phyloP scores from a whole-genome alignment of 441 rosid genomes.

The Corymbia calophylla region DNA sequence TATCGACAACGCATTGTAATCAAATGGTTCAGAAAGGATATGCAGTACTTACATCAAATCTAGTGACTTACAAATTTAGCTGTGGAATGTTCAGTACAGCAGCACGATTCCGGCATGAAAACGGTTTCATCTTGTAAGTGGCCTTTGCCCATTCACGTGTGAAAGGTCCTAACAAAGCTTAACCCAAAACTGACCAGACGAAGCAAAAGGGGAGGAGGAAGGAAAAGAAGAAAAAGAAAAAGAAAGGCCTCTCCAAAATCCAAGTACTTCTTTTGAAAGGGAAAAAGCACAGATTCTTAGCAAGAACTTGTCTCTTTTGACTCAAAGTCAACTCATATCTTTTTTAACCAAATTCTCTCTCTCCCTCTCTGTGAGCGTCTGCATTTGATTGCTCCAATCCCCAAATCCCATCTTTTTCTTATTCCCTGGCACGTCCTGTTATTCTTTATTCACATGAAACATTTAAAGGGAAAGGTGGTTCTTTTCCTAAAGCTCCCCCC shows the following conservation, averaged over 20 bases:
- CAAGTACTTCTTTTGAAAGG: neutral
- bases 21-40: neutral
- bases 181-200: neutral
- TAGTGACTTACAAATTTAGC: neutral
- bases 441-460: neutral
- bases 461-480: neutral
- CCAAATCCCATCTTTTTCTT: neutral
- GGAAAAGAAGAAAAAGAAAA: neutral
- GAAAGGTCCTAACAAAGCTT: neutral
- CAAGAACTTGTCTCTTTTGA: conserved; percentile 39
- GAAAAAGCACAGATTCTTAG: conserved; percentile 17
- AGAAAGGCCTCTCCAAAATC: conserved; percentile 23
- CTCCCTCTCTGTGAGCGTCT: neutral
- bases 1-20: neutral
- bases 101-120: neutral
- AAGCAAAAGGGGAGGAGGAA: neutral
- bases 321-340: conserved; percentile 26
- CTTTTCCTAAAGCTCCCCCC: conserved; percentile 40
- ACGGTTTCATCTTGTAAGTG: neutral
- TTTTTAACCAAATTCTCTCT: neutral
- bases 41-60: neutral
- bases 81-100: neutral
- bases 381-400: neutral
- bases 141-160: neutral
- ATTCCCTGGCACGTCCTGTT: neutral